Evolutionary conservation across 306 rosid genomes (phyloP).

Genomic region (Cucumis cinereus): DNA sequence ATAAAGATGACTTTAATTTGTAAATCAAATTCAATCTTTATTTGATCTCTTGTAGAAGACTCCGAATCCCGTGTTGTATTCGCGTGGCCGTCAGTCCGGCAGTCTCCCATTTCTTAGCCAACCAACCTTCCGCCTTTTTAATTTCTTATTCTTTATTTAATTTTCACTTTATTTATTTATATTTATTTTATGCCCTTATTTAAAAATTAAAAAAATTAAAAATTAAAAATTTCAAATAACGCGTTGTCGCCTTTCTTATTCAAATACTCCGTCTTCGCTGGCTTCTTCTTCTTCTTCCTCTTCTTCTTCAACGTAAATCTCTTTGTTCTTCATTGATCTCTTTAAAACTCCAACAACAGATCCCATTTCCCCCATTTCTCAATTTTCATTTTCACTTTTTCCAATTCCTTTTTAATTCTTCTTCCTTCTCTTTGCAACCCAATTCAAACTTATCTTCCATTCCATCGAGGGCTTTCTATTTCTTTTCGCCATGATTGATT

Average conservation of each 20-base stretch:
- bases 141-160: background rate
- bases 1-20: background rate
- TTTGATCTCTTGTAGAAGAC: background rate
- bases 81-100: background rate
- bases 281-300: background rate
- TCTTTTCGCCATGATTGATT: background rate
- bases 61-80: background rate
- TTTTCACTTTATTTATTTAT: background rate
- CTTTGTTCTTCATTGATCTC: background rate
- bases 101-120: background rate
- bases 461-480: background rate
- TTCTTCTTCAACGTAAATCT: background rate
- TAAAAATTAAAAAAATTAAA: too few species aligned
- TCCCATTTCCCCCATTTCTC: background rate
- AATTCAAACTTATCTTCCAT: background rate
- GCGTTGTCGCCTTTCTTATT: conserved; percentile 7
- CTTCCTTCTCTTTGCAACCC: background rate
- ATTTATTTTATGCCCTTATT: background rate
- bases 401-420: background rate
- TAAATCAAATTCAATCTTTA: background rate
- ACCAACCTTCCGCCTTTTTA: background rate
- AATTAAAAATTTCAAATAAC: background rate
- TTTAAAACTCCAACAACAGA: background rate
- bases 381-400: background rate
- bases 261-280: conserved; percentile 10